Evolutionary conservation across 768 basidiomycete genomes (phyloP), one percentile per base, ranked within the genome.

Genomic region (Rhodotorula babjevae): DNA sequence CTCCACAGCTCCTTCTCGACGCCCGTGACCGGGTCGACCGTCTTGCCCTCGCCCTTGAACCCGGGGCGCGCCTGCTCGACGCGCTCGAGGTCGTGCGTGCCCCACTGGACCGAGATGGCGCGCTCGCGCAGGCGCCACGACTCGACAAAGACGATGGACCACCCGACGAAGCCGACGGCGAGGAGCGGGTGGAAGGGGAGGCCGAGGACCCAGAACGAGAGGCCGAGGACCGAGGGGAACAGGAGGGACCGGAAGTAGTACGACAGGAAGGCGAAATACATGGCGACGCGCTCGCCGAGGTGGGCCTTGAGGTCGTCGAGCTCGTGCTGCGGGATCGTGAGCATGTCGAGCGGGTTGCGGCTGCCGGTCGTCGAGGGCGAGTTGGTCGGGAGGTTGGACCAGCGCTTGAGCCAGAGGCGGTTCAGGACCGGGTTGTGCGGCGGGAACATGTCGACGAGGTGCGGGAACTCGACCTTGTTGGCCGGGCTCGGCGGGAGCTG

Each of bases 41-140:
- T 63, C 40, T 61, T 84, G 7, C 79, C 65, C 4, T 79, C 79
- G 6, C 84, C 83, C 46, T 82, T 80, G 78, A 87, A 87, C 58
- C 87, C 85, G 1, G 86, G 86, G 33, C 90, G 86, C 25, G 86
- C 85, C 72, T 87, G 87, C 79, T 93, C 92, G 14, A 91, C 76
- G 31, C 68, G 64, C 53, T 88, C 87, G 0, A 89, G 87, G 31
- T 90, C 90, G 40, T 87, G 86, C 0, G 90, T 91, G 9, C 90
- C 89, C 84, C 91, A 94, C 44, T 87, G 85, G 60, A 93, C 85
- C 3, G 91, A 87, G n/a, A 95, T 83, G 53, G 88, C 87, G 27
- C 89, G 87, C 81, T 98, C 91, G 69, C 87, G 87, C 50, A 96
- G 85, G 42, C 90, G 86, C 95, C 95, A 99, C 84, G 88, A 89